phyloP scores from a whole-genome alignment of 1,139 yeast genomes.

The Suhomyces choctaworum region DNA sequence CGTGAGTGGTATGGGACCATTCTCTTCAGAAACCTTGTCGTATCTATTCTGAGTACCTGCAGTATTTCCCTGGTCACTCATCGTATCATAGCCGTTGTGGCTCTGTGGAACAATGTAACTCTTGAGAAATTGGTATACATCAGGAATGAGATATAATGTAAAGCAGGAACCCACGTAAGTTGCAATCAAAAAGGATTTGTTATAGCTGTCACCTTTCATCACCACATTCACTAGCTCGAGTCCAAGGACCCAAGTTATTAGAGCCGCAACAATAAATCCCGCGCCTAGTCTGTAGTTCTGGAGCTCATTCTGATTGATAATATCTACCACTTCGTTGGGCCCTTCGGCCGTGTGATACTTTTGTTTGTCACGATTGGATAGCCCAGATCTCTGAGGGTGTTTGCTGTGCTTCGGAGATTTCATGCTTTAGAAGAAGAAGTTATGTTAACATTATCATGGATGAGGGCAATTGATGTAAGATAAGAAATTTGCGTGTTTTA shows the following conservation, averaged over 20 bases:
- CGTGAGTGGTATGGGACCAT: slow-evolving; percentile 13
- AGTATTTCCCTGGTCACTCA: neutral
- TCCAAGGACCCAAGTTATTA: slow-evolving; percentile 50
- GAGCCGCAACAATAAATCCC: slow-evolving; percentile 39
- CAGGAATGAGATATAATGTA: slow-evolving; percentile 45
- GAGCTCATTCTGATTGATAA: slow-evolving; percentile 48
- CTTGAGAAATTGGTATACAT: slow-evolving; percentile 15
- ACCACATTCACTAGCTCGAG: slow-evolving; percentile 51
- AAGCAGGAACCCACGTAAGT: slow-evolving; percentile 50
- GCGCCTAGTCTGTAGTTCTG: slow-evolving; percentile 46
- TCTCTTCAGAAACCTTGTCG: neutral
- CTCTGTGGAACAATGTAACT: neutral
- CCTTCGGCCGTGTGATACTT: too few relatives aligned
- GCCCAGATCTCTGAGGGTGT: neutral
- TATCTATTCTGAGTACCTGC: neutral
- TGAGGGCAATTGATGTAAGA: too few relatives aligned
- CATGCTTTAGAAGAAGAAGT: too few relatives aligned
- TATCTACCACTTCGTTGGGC: slow-evolving; percentile 42
- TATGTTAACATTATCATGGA: too few relatives aligned
- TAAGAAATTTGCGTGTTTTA: too few relatives aligned
- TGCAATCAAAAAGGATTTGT: slow-evolving; percentile 50
- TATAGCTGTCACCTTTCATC: slow-evolving; percentile 48
- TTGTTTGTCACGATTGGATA: too few relatives aligned
- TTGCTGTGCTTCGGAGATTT: too few relatives aligned
- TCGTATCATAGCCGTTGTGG: neutral